Evolutionary conservation across 106 monocot genomes (phyloP).

Genomic region (Cymbidium sinense): DNA sequence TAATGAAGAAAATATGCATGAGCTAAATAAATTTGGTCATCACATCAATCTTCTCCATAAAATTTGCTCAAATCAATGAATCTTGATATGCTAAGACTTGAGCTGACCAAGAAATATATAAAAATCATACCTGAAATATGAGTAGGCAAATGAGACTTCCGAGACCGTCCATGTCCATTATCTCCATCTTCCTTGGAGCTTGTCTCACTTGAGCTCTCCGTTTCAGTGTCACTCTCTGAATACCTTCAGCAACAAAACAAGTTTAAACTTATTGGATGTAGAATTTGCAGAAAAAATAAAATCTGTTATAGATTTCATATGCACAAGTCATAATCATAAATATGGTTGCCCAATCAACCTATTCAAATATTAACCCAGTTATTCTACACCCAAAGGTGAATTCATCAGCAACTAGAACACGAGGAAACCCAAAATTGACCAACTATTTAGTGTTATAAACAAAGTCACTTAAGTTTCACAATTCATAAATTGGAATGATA

Average conservation of each 20-base stretch:
- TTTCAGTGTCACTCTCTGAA: slow-evolving; percentile 32
- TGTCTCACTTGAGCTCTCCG: slow-evolving; percentile 27
- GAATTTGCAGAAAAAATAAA: neutral
- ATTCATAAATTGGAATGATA: neutral
- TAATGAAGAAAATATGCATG: slow-evolving; percentile 1
- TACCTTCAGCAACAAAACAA: slow-evolving; percentile 17
- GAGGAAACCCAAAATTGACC: neutral
- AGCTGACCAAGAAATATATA: neutral
- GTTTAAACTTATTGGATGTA: neutral
- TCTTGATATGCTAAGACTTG: neutral
- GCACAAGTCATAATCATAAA: neutral
- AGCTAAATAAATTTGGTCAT: neutral
- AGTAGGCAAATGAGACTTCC: slow-evolving; percentile 41
- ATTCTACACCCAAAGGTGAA: neutral
- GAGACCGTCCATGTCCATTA: slow-evolving; percentile 3
- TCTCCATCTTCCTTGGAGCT: slow-evolving; percentile 42
- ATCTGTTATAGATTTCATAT: neutral
- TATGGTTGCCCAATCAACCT: neutral
- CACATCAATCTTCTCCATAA: neutral
- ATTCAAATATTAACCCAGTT: neutral
- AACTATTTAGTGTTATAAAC: neutral
- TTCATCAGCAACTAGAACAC: neutral
- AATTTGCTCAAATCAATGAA: neutral
- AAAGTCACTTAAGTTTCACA: neutral
- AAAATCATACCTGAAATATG: slow-evolving; percentile 32